Percentiles rank a stretch among this genome's conserved stretches.
phyloP scores from a whole-genome alignment of 495 filamentous ascomycete genomes.

The Beverwykella pulmonaria region DNA sequence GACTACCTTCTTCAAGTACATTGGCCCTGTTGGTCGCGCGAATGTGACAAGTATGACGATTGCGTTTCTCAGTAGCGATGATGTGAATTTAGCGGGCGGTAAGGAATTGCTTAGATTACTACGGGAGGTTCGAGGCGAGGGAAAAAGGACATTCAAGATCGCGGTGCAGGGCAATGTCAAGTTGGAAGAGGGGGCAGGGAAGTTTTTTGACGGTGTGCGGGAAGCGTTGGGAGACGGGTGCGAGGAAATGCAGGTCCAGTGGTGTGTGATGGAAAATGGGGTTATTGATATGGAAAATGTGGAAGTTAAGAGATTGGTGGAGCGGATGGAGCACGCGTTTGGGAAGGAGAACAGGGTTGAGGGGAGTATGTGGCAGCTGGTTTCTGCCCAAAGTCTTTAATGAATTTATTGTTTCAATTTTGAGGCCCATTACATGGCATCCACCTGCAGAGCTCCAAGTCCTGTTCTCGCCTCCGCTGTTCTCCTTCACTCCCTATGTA shows the following conservation, averaged over 20 bases:
- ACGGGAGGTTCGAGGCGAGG: not conserved
- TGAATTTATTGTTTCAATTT: too few species aligned
- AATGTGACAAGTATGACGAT: not conserved
- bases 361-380: not conserved
- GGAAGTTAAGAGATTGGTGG: too few species aligned
- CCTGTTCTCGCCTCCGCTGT: too few species aligned
- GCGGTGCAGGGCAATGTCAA: not conserved
- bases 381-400: not conserved
- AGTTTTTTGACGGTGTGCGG: not conserved
- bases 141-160: not conserved
- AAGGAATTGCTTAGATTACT: not conserved
- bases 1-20: not conserved
- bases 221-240: not conserved
- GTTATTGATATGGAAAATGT: not conserved
- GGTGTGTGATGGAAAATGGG: not conserved
- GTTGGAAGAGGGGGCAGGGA: not conserved
- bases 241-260: not conserved
- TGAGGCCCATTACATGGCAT: too few species aligned
- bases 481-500: too few species aligned
- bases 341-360: not conserved
- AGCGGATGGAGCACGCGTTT: not conserved
- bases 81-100: not conserved
- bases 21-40: not conserved
- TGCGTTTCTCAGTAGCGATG: not conserved
- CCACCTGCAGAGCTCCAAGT: too few species aligned